Evolutionary conservation across 352 stramenopile genomes (phyloP).

Genomic region (Discostella stelligera): DNA sequence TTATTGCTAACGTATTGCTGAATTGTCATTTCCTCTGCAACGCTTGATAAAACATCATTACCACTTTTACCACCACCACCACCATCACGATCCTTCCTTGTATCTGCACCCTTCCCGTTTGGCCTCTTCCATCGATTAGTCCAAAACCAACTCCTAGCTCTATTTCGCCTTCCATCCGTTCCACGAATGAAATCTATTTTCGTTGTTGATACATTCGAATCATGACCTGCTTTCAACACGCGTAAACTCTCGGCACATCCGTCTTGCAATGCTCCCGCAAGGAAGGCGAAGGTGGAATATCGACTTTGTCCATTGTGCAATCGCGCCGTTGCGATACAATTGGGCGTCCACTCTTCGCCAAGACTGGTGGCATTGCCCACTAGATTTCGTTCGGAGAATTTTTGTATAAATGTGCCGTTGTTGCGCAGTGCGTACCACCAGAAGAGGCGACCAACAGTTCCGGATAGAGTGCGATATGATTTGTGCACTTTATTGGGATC

Average conservation of each 20-base stretch:
- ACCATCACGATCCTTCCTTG: slow-evolving; percentile 2
- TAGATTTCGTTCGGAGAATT: slow-evolving; percentile 60
- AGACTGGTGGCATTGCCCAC: slow-evolving; percentile 44
- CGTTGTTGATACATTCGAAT: slow-evolving; percentile 6
- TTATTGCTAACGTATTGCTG: slow-evolving; percentile 48
- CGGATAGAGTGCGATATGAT: slow-evolving; percentile 53
- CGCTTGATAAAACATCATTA: neutral
- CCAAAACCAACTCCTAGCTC: slow-evolving; percentile 64
- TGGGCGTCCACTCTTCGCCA: slow-evolving; percentile 46
- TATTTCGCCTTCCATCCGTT: slow-evolving; percentile 42
- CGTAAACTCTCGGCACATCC: slow-evolving; percentile 48
- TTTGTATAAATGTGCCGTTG: slow-evolving; percentile 53
- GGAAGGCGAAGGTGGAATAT: slow-evolving; percentile 66
- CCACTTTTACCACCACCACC: slow-evolving; percentile 5
- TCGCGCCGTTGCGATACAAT: slow-evolving; percentile 41
- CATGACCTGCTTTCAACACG: slow-evolving; percentile 14
- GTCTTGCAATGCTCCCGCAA: slow-evolving; percentile 56
- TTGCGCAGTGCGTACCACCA: slow-evolving; percentile 60
- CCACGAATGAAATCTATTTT: slow-evolving; percentile 59
- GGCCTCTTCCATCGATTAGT: slow-evolving; percentile 28
- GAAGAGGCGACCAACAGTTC: slow-evolving; percentile 49
- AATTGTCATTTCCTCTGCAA: slow-evolving; percentile 26
- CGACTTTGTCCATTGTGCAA: slow-evolving; percentile 27
- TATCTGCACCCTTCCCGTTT: neutral
- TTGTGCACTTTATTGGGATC: slow-evolving; percentile 44